These are phyloP conservation scores for Acanthamoeba castellanii DNA, from an alignment of 208 protist genomes.

Conservation along the genomic window DNA sequence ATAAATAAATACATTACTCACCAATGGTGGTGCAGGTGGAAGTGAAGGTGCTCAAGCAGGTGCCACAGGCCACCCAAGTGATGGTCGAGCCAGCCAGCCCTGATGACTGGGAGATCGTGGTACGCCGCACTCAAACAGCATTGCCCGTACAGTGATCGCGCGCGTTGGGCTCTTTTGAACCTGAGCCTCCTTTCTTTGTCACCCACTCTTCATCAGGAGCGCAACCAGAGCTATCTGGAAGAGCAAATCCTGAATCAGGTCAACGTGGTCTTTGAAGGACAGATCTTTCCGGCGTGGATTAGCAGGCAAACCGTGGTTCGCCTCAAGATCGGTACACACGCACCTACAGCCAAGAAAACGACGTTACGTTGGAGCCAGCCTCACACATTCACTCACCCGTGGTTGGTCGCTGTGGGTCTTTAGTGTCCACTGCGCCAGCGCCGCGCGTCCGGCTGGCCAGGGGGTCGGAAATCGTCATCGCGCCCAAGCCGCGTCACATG, in stretches of 20 bases:
- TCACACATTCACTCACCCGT: neutral
- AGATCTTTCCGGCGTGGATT: conserved; percentile 79
- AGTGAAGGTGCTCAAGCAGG: neutral
- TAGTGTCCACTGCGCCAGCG: conserved; percentile 23
- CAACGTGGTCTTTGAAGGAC: conserved; percentile 74
- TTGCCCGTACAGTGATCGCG: neutral
- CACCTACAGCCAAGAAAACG: neutral
- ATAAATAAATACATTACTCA: too few species aligned
- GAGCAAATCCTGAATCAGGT: conserved; percentile 81
- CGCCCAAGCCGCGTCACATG: conserved; percentile 77
- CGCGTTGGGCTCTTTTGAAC: too few species aligned
- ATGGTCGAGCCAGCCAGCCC: conserved; percentile 78
- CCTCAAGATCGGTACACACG: conserved; percentile 69
- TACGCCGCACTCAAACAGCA: neutral
- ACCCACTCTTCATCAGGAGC: conserved; percentile 12
- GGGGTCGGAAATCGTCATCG: conserved; percentile 76
- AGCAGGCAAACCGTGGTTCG: conserved; percentile 73
- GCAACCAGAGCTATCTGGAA: conserved; percentile 79
- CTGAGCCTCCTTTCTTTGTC: too few species aligned
- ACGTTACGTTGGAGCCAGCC: neutral
- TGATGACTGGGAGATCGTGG: conserved; percentile 83
- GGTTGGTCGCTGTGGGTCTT: too few species aligned
- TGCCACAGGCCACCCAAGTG: conserved; percentile 51
- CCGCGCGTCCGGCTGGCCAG: conserved; percentile 38
- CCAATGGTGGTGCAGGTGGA: conserved; percentile 10